These are phyloP conservation scores for Mycena venus DNA, from an alignment of 768 basidiomycete genomes.

Conservation along the genomic window DNA sequence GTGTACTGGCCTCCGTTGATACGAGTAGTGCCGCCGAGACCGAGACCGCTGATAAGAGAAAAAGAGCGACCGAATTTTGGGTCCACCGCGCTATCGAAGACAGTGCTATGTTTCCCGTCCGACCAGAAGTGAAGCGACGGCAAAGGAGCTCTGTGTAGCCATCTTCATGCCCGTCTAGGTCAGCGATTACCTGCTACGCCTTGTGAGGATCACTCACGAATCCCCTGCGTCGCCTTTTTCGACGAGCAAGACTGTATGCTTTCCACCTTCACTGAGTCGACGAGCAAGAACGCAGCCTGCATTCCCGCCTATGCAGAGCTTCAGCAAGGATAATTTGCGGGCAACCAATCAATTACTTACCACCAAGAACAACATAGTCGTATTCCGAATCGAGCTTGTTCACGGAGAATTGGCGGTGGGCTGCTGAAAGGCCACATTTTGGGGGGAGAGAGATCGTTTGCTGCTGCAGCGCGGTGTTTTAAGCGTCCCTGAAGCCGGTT, in stretches of 20 bases:
- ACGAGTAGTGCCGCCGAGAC: slow-evolving; percentile 41
- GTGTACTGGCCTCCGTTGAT: slow-evolving; percentile 45
- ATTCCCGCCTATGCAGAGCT: slow-evolving; percentile 48
- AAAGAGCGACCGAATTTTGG: slow-evolving; percentile 8
- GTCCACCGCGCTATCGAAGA: slow-evolving; percentile 28
- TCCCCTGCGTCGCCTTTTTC: slow-evolving; percentile 43
- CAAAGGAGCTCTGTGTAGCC: too few species aligned
- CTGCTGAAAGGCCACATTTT: slow-evolving; percentile 19
- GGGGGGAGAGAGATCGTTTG: too few species aligned
- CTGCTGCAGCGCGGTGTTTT: too few species aligned
- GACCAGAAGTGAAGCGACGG: too few species aligned
- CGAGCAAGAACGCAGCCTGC: slow-evolving; percentile 47
- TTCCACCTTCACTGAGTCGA: slow-evolving; percentile 43
- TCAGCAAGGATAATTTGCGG: too few species aligned
- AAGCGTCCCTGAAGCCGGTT: too few species aligned
- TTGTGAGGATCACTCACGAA: too few species aligned
- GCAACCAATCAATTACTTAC: too few species aligned
- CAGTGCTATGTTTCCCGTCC: slow-evolving; percentile 30
- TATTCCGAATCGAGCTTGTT: too few species aligned
- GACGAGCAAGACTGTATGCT: slow-evolving; percentile 42
- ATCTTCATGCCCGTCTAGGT: too few species aligned
- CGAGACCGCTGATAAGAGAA: slow-evolving; percentile 41
- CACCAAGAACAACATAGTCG: too few species aligned
- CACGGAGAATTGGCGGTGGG: not conserved
- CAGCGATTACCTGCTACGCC: too few species aligned